These are phyloP conservation scores for Pleurotus tuoliensis DNA, from an alignment of 768 basidiomycete species.

Conservation along the genomic window DNA sequence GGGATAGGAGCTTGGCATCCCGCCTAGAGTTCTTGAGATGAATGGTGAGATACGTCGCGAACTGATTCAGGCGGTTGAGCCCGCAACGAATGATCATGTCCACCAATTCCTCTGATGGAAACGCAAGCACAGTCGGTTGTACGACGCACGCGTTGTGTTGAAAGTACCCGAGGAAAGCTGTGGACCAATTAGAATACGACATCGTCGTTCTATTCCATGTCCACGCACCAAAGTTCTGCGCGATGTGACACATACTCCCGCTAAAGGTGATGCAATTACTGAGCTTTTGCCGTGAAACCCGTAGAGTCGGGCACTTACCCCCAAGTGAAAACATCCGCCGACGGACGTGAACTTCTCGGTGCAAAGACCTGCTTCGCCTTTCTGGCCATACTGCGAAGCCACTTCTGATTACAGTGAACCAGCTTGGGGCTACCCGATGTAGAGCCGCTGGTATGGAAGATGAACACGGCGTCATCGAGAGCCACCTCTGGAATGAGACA, in stretches of 20 bases:
- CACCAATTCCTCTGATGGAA: conserved; percentile 48
- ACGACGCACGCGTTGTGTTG: conserved; percentile 58
- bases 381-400: conserved; percentile 44
- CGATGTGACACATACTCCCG: conserved; percentile 61
- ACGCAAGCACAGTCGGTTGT: conserved; percentile 50
- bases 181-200: conserved; percentile 9
- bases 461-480: conserved; percentile 35
- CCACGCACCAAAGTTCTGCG: conserved; percentile 47
- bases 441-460: conserved; percentile 68
- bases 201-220: conserved; percentile 12
- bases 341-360: conserved; percentile 32
- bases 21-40: conserved; percentile 44
- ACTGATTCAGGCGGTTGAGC: conserved; percentile 55
- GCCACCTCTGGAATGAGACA: conserved; percentile 29
- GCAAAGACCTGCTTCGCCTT: conserved; percentile 43
- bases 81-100: conserved; percentile 50
- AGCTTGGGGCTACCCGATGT: conserved; percentile 66
- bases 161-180: conserved; percentile 44
- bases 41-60: conserved; percentile 46
- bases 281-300: no score
- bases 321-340: conserved; percentile 55
- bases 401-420: conserved; percentile 51
- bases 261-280: conserved; percentile 20
- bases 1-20: conserved; percentile 41
- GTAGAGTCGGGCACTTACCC: conserved; percentile 42